These are phyloP conservation scores for Boletus patriciae DNA, from an alignment of 768 basidiomycete species.

Conservation along the genomic window DNA sequence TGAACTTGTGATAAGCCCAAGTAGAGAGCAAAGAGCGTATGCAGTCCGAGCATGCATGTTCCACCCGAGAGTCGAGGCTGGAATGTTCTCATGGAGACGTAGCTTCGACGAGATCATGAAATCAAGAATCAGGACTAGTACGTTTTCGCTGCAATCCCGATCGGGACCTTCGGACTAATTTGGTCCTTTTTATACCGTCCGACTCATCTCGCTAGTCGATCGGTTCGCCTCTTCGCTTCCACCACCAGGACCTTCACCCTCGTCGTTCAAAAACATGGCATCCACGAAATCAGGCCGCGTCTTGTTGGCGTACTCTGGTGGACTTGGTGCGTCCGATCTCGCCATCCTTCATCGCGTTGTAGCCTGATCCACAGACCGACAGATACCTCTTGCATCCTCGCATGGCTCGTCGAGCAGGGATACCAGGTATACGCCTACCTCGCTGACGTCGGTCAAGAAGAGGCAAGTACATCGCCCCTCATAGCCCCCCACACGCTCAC, in stretches of 20 bases:
- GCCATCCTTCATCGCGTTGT: neutral
- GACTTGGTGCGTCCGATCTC: conserved; percentile 68
- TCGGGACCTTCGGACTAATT: too few relatives aligned
- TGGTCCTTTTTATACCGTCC: too few relatives aligned
- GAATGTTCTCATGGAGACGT: too few relatives aligned
- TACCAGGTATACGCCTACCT: conserved; percentile 98
- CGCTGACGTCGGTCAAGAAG: conserved; percentile 93
- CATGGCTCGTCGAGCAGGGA: conserved; percentile 97
- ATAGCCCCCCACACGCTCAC: neutral
- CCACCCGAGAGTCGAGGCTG: too few relatives aligned
- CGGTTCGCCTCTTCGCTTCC: neutral
- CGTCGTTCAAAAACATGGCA: conserved; percentile 2
- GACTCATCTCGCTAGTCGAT: neutral
- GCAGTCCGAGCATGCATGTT: too few relatives aligned
- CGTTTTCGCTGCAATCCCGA: too few relatives aligned
- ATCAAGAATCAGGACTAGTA: too few relatives aligned
- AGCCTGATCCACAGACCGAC: conserved; percentile 10
- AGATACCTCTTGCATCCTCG: conserved; percentile 98
- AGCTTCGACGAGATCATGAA: too few relatives aligned
- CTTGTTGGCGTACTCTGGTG: conserved; percentile 96
- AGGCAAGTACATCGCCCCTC: conserved; percentile 43
- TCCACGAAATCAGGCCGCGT: conserved; percentile 70
- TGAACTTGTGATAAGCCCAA: too few relatives aligned
- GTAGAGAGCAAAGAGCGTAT: too few relatives aligned
- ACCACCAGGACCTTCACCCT: too few relatives aligned